These are phyloP conservation scores for Orbilia ellipsospora DNA, from an alignment of 2,329 filamentous ascomycete species.

Conservation along the genomic window DNA sequence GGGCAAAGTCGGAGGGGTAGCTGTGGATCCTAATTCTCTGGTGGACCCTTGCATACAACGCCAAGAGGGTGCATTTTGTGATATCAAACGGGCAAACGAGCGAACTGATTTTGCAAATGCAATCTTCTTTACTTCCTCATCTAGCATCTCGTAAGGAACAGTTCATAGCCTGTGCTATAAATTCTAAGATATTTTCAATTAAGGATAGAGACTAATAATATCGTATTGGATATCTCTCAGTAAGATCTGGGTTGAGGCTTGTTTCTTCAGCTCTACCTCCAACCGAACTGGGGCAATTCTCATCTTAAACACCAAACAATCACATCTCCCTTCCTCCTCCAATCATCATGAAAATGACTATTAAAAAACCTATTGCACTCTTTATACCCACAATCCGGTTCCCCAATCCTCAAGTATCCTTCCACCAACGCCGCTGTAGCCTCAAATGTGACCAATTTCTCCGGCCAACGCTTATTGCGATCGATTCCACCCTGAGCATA, in stretches of 20 bases:
- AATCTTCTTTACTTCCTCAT: no score
- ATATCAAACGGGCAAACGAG: no score
- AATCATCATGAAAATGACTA: constrained; percentile 59
- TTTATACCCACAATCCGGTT: constrained; percentile 17
- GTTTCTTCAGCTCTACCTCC: no score
- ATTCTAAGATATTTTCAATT: no score
- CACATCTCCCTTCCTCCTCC: constrained; percentile 57
- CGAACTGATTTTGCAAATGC: no score
- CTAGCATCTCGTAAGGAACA: no score
- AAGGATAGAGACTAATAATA: no score
- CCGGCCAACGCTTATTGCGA: constrained; percentile 56
- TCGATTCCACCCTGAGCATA: not conserved
- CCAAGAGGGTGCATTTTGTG: constrained; percentile 8
- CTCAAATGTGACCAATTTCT: constrained; percentile 57
- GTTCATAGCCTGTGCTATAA: no score
- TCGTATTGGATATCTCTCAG: no score
- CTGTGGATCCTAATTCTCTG: constrained; percentile 14
- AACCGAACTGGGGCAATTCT: no score
- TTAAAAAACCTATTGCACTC: constrained; percentile 59
- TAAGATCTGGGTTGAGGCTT: no score
- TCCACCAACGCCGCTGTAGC: constrained; percentile 53
- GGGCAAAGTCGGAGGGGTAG: constrained; percentile 16
- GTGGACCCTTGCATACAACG: not conserved
- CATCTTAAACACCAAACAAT: constrained; percentile 56
- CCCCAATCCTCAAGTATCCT: constrained; percentile 25